These are phyloP conservation scores for Podospora sp. DNA, from an alignment of 495 filamentous ascomycete genomes.

Conservation along the genomic window DNA sequence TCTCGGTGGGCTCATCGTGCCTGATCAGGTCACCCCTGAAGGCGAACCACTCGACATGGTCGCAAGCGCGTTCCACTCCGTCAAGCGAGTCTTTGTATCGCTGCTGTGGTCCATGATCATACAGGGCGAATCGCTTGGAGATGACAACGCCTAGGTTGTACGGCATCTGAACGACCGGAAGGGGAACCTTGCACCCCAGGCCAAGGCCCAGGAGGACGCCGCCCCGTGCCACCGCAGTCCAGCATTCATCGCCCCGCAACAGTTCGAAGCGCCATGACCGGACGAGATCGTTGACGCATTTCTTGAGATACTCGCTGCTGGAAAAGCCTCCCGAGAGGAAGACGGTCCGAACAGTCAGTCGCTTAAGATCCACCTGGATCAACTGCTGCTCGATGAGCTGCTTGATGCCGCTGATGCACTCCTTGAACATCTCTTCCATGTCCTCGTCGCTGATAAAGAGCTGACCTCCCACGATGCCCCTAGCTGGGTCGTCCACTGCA, in stretches of 20 bases:
- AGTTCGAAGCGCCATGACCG: conserved; percentile 2
- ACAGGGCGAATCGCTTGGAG: conserved; percentile 12
- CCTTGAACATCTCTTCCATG: conserved; percentile 21
- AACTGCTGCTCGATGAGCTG: conserved; percentile 19
- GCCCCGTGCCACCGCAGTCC: conserved; percentile 21
- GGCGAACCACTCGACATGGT: conserved; percentile 20
- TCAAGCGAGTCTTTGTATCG: conserved; percentile 18
- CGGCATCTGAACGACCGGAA: conserved; percentile 1
- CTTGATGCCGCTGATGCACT: conserved; percentile 13
- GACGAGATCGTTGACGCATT: conserved; percentile 12
- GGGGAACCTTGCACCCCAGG: conserved; percentile 16
- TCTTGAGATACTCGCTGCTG: conserved; percentile 17
- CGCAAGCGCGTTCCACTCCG: background rate
- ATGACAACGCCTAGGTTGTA: conserved; percentile 19
- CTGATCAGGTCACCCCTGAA: conserved; percentile 21
- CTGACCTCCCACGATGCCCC: conserved; percentile 12
- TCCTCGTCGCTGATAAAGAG: conserved; percentile 18
- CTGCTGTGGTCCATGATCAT: conserved; percentile 3
- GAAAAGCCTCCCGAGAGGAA: conserved; percentile 27
- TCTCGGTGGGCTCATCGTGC: background rate
- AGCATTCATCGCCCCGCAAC: conserved; percentile 15
- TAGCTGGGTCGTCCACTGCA: background rate
- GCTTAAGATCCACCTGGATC: conserved; percentile 3
- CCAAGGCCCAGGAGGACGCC: conserved; percentile 21
- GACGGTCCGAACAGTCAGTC: conserved; percentile 12